phyloP scores from a whole-genome alignment of 306 rosid species.

The Amphicarpaea edgeworthii region DNA sequence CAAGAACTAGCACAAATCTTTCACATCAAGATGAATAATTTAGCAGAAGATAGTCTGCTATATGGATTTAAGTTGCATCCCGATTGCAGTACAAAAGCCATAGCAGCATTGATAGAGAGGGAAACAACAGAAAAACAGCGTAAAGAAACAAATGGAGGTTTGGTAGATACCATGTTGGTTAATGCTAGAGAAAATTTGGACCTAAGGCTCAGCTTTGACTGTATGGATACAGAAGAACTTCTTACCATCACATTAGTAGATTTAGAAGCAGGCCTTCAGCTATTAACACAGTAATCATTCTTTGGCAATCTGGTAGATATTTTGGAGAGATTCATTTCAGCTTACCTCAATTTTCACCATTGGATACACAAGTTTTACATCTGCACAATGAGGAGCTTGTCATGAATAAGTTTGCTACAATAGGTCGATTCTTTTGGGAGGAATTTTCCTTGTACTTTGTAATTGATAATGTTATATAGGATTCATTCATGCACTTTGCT shows the following conservation, averaged over 20 bases:
- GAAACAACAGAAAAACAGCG: slow-evolving; percentile 80
- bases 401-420: slow-evolving; percentile 31
- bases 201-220: slow-evolving; percentile 83
- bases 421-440: slow-evolving; percentile 23
- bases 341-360: slow-evolving; percentile 33
- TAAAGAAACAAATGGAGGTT: slow-evolving; percentile 85
- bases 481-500: slow-evolving; percentile 28
- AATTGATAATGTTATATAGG: slow-evolving; percentile 47
- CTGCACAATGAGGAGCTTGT: slow-evolving; percentile 33
- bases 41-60: slow-evolving; percentile 69
- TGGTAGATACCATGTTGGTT: slow-evolving; percentile 80
- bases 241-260: slow-evolving; percentile 80
- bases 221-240: slow-evolving; percentile 87
- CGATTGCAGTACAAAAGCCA: slow-evolving; percentile 66
- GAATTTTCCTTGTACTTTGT: background rate
- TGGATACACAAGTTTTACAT: slow-evolving; percentile 35
- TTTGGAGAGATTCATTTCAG: slow-evolving; percentile 45
- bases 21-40: slow-evolving; percentile 81
- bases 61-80: slow-evolving; percentile 86
- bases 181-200: slow-evolving; percentile 94
- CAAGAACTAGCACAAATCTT: slow-evolving; percentile 83
- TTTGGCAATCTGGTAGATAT: slow-evolving; percentile 40
- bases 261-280: slow-evolving; percentile 73
- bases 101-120: slow-evolving; percentile 68
- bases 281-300: slow-evolving; percentile 59